These are phyloP conservation scores for Penicillium bialowiezense DNA, from an alignment of 495 filamentous ascomycete species.

Conservation along the genomic window DNA sequence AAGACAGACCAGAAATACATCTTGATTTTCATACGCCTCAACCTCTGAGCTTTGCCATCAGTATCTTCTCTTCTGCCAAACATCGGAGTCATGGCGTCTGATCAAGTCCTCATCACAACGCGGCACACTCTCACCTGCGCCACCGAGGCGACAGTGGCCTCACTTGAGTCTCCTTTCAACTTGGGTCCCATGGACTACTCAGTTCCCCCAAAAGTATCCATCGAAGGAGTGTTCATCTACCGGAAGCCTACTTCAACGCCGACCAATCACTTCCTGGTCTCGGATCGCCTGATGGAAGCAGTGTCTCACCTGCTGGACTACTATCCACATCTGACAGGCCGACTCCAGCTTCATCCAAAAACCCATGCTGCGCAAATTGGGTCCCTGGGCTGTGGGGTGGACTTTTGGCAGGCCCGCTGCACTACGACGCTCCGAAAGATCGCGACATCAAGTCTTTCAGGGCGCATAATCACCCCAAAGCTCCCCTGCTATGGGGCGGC, in stretches of 20 bases:
- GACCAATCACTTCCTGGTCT: neutral
- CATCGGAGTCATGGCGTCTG: neutral
- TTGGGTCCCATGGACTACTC: slow-evolving; percentile 2
- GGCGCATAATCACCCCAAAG: neutral
- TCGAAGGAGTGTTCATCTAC: neutral
- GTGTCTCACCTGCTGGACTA: neutral
- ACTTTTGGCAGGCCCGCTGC: slow-evolving; percentile 1
- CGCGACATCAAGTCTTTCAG: neutral
- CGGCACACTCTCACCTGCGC: slow-evolving; percentile 4
- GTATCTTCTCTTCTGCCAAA: too few relatives aligned
- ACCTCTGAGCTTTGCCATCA: too few relatives aligned
- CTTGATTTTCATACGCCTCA: too few relatives aligned
- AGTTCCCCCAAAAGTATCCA: neutral
- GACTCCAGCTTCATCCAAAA: neutral
- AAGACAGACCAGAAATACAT: too few relatives aligned
- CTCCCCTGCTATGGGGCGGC: neutral
- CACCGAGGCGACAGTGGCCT: neutral
- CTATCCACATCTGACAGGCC: slow-evolving; percentile 8
- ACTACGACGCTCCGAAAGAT: neutral
- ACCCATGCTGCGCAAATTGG: neutral
- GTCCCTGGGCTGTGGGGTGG: neutral
- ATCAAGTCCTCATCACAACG: neutral
- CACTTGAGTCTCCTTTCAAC: slow-evolving; percentile 1
- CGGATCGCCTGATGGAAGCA: neutral
- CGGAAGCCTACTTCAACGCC: neutral